These are phyloP conservation scores for Calonectria henricotiae DNA, from an alignment of 2,329 filamentous ascomycete genomes.

Conservation along the genomic window DNA sequence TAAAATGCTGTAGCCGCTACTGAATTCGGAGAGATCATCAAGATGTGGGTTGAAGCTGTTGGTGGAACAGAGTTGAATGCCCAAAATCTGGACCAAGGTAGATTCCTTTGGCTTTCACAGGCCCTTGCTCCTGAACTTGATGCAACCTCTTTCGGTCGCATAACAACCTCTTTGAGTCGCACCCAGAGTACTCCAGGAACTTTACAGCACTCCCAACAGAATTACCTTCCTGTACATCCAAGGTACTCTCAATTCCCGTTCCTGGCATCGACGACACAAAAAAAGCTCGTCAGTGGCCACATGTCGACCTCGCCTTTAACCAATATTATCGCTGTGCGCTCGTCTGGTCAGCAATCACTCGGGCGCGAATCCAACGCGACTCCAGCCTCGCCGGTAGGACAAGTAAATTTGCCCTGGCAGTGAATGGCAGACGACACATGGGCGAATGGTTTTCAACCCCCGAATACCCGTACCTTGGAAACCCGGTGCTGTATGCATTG, in stretches of 20 bases:
- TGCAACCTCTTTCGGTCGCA: background rate
- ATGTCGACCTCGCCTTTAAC: conserved; percentile 8
- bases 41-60: conserved; percentile 14
- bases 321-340: conserved; percentile 33
- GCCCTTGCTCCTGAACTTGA: background rate
- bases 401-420: conserved; percentile 34
- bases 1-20: conserved; percentile 30
- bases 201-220: conserved; percentile 21
- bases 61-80: background rate
- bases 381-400: background rate
- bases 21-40: conserved; percentile 28
- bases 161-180: conserved; percentile 12
- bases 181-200: conserved; percentile 28
- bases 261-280: conserved; percentile 17
- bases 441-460: background rate
- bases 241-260: conserved; percentile 29
- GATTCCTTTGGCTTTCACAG: background rate
- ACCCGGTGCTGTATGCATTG: conserved; percentile 28
- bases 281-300: background rate
- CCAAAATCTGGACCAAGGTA: background rate
- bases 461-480: conserved; percentile 32
- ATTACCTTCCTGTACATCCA: conserved; percentile 33
- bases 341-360: conserved; percentile 28
- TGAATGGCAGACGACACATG: conserved; percentile 30
- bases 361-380: conserved; percentile 19